These are phyloP conservation scores for Citrus sp. DNA, from an alignment of 345 rosid species.

Conservation along the genomic window DNA sequence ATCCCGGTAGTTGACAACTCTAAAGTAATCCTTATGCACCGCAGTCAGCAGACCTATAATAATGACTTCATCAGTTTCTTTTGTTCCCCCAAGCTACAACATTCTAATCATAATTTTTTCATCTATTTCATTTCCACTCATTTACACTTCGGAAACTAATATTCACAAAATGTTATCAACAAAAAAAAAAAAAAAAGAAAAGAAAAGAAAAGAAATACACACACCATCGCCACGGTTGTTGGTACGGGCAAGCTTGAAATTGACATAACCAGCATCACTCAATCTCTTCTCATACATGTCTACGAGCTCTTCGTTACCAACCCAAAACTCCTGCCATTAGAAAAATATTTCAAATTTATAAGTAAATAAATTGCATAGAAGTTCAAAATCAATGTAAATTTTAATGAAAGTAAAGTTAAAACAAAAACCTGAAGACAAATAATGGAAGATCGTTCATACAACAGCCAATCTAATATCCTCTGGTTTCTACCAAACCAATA, in stretches of 20 bases:
- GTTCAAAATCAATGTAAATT: not conserved
- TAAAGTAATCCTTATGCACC: conserved; percentile 68
- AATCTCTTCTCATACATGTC: conserved; percentile 78
- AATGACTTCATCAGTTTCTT: not conserved
- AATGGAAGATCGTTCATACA: conserved; percentile 76
- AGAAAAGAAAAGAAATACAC: not conserved
- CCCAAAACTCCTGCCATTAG: conserved; percentile 79
- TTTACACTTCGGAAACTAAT: not conserved
- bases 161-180: not conserved
- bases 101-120: too few species aligned
- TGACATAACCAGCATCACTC: conserved; percentile 77
- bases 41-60: conserved; percentile 67
- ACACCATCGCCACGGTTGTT: conserved; percentile 95
- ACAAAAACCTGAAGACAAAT: conserved; percentile 79
- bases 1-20: conserved; percentile 66
- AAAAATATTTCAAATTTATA: not conserved
- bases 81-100: too few species aligned
- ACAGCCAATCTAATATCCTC: conserved; percentile 72
- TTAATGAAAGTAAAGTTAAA: not conserved
- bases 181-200: not conserved
- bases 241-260: conserved; percentile 79
- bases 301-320: conserved; percentile 86
- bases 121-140: too few species aligned
- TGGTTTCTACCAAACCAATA: conserved; percentile 80
- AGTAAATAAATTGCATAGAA: not conserved